Evolutionary conservation across 2,329 filamentous ascomycete genomes (phyloP).

Genomic region (Phialophora macrospora): DNA sequence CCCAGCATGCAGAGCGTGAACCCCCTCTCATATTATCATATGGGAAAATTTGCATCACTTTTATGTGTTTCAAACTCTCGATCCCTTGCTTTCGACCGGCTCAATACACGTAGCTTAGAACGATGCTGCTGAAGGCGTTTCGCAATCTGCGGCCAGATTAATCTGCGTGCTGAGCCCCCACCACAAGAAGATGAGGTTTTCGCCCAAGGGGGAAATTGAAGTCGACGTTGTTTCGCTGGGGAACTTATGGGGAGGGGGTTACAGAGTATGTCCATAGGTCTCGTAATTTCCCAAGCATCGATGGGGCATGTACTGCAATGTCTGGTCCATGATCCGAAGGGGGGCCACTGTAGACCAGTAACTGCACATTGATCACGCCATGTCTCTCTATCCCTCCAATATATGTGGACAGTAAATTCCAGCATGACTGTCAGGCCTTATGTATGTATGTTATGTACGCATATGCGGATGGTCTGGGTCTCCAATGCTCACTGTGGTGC

Average conservation of each 20-base stretch:
- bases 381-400: no score
- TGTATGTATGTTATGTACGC: no score
- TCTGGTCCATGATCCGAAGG: no score
- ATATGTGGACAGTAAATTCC: no score
- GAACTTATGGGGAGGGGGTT: not conserved
- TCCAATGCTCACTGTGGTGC: no score
- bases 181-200: not conserved
- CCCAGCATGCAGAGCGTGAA: conserved; percentile 13
- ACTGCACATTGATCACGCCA: no score
- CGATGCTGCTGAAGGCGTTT: not conserved
- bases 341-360: no score
- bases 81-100: not conserved
- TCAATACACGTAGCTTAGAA: not conserved
- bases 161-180: conserved; percentile 1
- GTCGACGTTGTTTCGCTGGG: not conserved
- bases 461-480: no score
- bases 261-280: no score
- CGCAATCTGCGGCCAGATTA: conserved; percentile 13
- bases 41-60: conserved; percentile 6
- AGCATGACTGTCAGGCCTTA: no score
- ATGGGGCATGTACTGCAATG: no score
- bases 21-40: conserved; percentile 4
- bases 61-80: conserved; percentile 10
- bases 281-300: not conserved
- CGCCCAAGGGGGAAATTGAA: not conserved